Evolutionary conservation across 768 basidiomycete species (phyloP).

Genomic region (Trametes meyenii): DNA sequence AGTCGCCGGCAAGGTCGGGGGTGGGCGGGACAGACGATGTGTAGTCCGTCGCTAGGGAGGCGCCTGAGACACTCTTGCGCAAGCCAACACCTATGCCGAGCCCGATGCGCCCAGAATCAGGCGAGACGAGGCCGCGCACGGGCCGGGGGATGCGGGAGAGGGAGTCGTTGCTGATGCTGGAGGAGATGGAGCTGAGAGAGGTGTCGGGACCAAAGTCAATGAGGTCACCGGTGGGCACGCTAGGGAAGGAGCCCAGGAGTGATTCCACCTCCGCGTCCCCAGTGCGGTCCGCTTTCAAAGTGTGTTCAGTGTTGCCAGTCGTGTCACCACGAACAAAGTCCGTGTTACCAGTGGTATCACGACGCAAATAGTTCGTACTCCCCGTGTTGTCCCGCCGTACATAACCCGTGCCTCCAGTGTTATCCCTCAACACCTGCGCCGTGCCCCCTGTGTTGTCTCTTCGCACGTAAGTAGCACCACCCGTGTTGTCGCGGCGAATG

Average conservation of each 20-base stretch:
- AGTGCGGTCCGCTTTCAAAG: slow-evolving; percentile 25
- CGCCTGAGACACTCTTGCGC: slow-evolving; percentile 17
- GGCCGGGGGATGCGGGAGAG: slow-evolving; percentile 27
- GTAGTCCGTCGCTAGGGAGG: slow-evolving; percentile 27
- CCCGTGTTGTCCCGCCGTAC: slow-evolving; percentile 14
- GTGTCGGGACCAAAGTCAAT: slow-evolving; percentile 26
- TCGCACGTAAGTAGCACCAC: not conserved
- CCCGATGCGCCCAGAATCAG: slow-evolving; percentile 1
- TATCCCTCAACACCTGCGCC: not conserved
- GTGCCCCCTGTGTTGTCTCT: slow-evolving; percentile 8
- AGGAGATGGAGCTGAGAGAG: slow-evolving; percentile 14
- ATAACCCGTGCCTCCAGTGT: slow-evolving; percentile 6
- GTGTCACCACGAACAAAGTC: slow-evolving; percentile 4
- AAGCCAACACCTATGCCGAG: slow-evolving; percentile 16
- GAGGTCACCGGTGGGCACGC: slow-evolving; percentile 25
- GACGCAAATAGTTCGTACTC: not conserved
- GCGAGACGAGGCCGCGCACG: not conserved
- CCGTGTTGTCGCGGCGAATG: slow-evolving; percentile 5
- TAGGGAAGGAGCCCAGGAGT: slow-evolving; percentile 21
- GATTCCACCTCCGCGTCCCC: slow-evolving; percentile 32
- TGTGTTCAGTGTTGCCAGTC: slow-evolving; percentile 18
- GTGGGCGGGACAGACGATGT: slow-evolving; percentile 45
- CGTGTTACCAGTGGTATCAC: slow-evolving; percentile 11
- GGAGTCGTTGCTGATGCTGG: slow-evolving; percentile 16
- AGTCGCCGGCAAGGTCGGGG: slow-evolving; percentile 63